Evolutionary conservation across 306 rosid species (phyloP).

Genomic region (Gillenia trifoliata): DNA sequence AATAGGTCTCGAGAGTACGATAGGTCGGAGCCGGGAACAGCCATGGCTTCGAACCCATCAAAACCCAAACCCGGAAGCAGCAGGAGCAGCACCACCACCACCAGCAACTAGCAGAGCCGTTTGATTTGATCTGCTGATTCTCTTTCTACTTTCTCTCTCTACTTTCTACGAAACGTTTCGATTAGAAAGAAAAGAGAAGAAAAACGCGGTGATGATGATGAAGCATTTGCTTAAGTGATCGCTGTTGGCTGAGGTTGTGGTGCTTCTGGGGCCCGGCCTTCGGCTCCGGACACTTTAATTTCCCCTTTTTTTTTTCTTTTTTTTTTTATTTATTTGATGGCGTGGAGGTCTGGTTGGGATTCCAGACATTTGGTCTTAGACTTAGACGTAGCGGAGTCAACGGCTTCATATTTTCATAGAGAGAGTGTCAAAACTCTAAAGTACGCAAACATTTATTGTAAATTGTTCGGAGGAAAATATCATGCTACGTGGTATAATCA

Average conservation of each 20-base stretch:
- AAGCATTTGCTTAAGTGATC: neutral
- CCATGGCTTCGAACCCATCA: slow-evolving; percentile 92
- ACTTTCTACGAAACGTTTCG: no score
- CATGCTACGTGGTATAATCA: no score
- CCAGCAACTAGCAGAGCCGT: neutral
- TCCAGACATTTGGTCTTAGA: neutral
- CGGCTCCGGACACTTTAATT: slow-evolving; percentile 12
- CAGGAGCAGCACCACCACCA: neutral
- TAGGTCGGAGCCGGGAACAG: slow-evolving; percentile 84
- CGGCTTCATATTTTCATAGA: neutral
- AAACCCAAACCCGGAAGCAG: slow-evolving; percentile 7
- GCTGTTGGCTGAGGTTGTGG: neutral
- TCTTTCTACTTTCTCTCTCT: no score
- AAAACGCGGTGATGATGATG: neutral
- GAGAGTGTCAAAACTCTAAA: neutral
- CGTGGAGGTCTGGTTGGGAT: neutral
- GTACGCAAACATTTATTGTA: no score
- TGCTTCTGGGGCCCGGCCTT: slow-evolving; percentile 13
- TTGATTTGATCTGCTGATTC: neutral
- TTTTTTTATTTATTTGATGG: neutral
- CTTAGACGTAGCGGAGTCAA: accelerated
- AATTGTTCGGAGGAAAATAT: no score
- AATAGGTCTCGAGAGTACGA: slow-evolving; percentile 48
- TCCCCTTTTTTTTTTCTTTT: no score
- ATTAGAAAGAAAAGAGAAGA: no score